A percentile compares a stretch with the other conserved stretches of the same genome.
phyloP scores from a whole-genome alignment of 2,329 filamentous ascomycete species.

The Penicillium sclerotiorum region DNA sequence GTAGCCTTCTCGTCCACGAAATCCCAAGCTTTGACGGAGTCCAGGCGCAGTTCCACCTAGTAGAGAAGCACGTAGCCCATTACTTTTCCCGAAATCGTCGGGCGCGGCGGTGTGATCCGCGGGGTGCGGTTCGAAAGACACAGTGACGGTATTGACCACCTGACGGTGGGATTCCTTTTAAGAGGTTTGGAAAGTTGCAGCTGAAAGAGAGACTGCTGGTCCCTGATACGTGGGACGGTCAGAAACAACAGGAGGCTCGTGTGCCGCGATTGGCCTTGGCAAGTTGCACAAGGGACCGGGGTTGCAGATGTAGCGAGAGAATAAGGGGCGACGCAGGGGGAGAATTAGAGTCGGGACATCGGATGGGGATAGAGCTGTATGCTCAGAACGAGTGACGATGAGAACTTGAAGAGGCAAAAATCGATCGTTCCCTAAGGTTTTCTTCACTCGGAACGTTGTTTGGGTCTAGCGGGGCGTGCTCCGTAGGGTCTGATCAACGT shows the following conservation, averaged over 20 bases:
- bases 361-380: background rate
- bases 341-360: constrained; percentile 4
- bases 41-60: constrained; percentile 61
- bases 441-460: background rate
- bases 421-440: background rate
- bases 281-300: constrained; percentile 6
- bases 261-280: constrained; percentile 16
- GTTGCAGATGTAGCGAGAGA: constrained; percentile 2
- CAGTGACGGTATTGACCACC: constrained; percentile 38
- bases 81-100: constrained; percentile 53
- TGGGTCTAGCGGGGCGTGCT: constrained; percentile 6
- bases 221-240: constrained; percentile 15
- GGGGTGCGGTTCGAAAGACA: constrained; percentile 31
- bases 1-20: constrained; percentile 57
- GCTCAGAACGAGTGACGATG: constrained; percentile 1
- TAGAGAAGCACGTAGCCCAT: constrained; percentile 61
- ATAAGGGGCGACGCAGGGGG: background rate
- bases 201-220: background rate
- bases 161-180: constrained; percentile 26
- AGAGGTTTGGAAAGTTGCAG: background rate
- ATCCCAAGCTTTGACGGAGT: constrained; percentile 52
- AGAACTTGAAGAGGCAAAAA: background rate
- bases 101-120: constrained; percentile 40
- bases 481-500: constrained; percentile 1
- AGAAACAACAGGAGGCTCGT: constrained; percentile 18